These are phyloP conservation scores for Fusarium sp. DNA, from an alignment of 2,329 filamentous ascomycete genomes.

Conservation along the genomic window DNA sequence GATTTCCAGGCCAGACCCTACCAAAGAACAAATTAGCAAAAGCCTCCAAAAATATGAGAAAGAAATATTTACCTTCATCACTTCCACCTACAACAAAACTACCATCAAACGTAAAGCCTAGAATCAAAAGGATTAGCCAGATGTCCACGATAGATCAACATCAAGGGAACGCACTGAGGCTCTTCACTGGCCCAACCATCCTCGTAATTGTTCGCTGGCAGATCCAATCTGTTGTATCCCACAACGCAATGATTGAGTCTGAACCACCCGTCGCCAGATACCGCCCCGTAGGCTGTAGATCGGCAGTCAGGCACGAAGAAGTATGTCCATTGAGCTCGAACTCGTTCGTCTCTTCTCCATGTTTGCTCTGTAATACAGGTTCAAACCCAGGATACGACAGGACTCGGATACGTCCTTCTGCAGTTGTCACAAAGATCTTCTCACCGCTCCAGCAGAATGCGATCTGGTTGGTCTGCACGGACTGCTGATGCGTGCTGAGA, in stretches of 20 bases:
- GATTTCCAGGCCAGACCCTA: conserved; percentile 73
- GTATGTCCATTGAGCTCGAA: conserved; percentile 79
- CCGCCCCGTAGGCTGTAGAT: conserved; percentile 76
- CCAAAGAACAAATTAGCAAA: conserved; percentile 7
- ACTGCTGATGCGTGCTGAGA: conserved; percentile 69
- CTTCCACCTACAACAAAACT: conserved; percentile 79
- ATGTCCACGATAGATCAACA: not conserved
- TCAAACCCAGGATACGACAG: conserved; percentile 74
- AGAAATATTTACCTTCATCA: conserved; percentile 68
- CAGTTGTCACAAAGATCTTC: conserved; percentile 77
- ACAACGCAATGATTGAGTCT: conserved; percentile 80
- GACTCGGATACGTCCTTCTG: conserved; percentile 77
- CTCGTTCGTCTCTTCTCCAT: conserved; percentile 59
- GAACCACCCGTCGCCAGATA: conserved; percentile 81
- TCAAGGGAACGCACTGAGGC: conserved; percentile 66
- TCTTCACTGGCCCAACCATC: conserved; percentile 77
- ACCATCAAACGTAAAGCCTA: conserved; percentile 82
- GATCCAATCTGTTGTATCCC: conserved; percentile 83
- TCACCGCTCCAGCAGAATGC: conserved; percentile 79
- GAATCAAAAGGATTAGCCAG: conserved; percentile 22
- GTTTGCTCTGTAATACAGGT: conserved; percentile 63
- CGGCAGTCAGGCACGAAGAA: conserved; percentile 75
- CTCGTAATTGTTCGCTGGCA: conserved; percentile 77
- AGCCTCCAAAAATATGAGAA: not conserved
- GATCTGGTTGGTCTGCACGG: conserved; percentile 76